Percentiles rank a stretch among this genome's conserved stretches.
phyloP scores from a whole-genome alignment of 306 rosid species.

The Inga laurina region DNA sequence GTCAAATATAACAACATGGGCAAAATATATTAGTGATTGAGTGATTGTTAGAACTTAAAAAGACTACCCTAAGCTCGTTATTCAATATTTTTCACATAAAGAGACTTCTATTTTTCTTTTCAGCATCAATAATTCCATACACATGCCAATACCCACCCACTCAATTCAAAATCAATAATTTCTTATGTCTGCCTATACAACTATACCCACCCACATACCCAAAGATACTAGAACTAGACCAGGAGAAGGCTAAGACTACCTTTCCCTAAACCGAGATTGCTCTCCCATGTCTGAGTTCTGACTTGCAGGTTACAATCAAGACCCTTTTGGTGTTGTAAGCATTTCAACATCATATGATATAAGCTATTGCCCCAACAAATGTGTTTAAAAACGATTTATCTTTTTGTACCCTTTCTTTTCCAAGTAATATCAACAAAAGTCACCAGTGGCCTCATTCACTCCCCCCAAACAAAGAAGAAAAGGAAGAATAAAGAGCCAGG shows the following conservation, averaged over 20 bases:
- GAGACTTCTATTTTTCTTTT: neutral
- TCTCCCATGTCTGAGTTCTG: neutral
- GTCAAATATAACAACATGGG: neutral
- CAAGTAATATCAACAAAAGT: neutral
- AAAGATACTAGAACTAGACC: neutral
- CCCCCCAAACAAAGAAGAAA: neutral
- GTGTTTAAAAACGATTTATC: neutral
- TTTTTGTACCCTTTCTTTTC: neutral
- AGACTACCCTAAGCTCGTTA: neutral
- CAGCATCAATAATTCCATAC: neutral
- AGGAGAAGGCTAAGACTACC: neutral
- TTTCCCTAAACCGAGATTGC: neutral
- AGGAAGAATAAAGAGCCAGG: neutral
- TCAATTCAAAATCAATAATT: neutral
- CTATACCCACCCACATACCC: neutral
- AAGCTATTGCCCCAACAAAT: neutral
- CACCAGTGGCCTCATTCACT: neutral
- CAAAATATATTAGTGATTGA: neutral
- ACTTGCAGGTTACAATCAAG: neutral
- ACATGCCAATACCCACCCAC: neutral
- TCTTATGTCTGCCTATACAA: neutral
- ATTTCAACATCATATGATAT: neutral
- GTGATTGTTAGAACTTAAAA: neutral
- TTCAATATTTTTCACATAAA: neutral
- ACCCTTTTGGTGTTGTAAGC: neutral